Evolutionary conservation across 768 basidiomycete genomes (phyloP), one percentile per base, ranked within the genome.

Genomic region (Leccinum subgranulosum): DNA sequence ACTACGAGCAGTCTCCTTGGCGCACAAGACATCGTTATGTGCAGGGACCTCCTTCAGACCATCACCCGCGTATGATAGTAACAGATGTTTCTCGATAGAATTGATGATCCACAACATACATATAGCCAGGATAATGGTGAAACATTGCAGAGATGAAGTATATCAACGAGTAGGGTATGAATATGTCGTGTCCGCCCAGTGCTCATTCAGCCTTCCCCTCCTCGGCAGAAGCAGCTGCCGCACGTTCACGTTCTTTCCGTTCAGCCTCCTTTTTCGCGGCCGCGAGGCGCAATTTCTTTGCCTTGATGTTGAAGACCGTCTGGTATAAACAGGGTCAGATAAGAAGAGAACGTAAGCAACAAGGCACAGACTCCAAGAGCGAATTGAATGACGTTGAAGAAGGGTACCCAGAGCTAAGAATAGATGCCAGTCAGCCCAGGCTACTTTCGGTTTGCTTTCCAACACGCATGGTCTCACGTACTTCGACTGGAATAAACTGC

Each of bases 321-420:
- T 88, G 59, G 49, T 25, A 53, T 17, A 47, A 23, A 28, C 28
- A 43, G 9, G 43, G 36, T 59, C 49, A 55, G 57, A 55, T 27
- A 1, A n/a, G 8, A 19, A 50, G 10, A 9, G 19, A 48, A 39
- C 31, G 5, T 55, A 58, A 61, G 41, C 14, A 51, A 63, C 29
- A 50, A 17, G 14, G 47, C 31, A 55, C 88, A 65, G 66, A 92
- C 91, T 21, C 91, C 91, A 12, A 91, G 77, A 21, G 83, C 69
- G 69, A 94, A 92, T 69, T 86, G 84, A 43, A 94, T 75, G 34
- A 81, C 64, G 70, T 86, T 92, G 81, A 94, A 94, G 76, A 90
- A 95, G 9, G 89, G 88, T 0, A 90, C 88, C 92, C 92, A 93
- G 46, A 92, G 78, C 88, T 91, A 61, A 15, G 39, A 39, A 39